Conservation (phyloP, 306 rosid genomes). For the Heteromeles arbutifolia region DNA sequence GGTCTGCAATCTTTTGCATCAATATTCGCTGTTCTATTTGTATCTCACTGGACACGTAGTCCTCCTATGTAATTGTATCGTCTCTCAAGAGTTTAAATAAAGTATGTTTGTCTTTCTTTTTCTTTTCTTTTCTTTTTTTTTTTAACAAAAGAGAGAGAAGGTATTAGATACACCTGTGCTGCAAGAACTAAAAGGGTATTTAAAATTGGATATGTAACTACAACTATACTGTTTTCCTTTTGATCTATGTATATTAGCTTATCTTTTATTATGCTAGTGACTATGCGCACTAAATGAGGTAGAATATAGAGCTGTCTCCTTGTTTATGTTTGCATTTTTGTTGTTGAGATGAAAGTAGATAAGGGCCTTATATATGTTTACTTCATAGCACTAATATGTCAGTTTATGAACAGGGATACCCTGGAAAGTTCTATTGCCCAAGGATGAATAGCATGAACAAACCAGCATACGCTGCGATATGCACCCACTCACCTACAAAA, state of each 20-base stretch:
- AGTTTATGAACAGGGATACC: constrained; percentile 65
- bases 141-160: background rate
- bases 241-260: background rate
- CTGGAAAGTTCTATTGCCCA: constrained; percentile 97
- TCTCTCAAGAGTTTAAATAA: too few relatives aligned
- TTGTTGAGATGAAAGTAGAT: background rate
- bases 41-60: background rate
- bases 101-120: too few relatives aligned
- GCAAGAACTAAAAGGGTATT: background rate
- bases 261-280: background rate
- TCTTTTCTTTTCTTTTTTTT: too few relatives aligned
- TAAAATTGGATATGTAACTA: background rate
- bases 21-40: background rate
- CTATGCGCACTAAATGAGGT: background rate
- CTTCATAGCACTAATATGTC: background rate
- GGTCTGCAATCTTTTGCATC: background rate
- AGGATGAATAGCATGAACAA: constrained; percentile 98
- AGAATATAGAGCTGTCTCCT: background rate
- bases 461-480: constrained; percentile 95
- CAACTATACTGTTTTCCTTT: background rate
- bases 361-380: background rate
- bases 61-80: background rate
- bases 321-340: background rate
- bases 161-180: background rate
- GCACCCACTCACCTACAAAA: constrained; percentile 93